Evolutionary conservation across 257 asterid genomes (phyloP).

Genomic region (Galeopsis tetrahit): DNA sequence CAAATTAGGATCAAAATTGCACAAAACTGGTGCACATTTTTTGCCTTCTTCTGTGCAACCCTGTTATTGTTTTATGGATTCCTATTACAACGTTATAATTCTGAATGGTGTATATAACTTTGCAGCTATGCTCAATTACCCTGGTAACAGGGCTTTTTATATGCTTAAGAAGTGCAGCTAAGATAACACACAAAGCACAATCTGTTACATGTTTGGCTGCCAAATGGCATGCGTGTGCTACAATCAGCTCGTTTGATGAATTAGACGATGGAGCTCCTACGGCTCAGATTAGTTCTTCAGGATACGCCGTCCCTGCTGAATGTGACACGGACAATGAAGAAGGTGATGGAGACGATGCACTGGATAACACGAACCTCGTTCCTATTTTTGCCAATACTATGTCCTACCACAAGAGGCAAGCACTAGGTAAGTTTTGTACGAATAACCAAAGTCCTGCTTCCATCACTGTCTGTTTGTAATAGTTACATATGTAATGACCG

Average conservation of each 20-base stretch:
- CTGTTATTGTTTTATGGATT: too few species aligned
- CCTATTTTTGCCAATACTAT: slow-evolving; percentile 56
- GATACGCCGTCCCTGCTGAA: slow-evolving; percentile 27
- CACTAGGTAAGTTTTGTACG: slow-evolving; percentile 57
- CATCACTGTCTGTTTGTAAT: too few species aligned
- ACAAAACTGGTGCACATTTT: too few species aligned
- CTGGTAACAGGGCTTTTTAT: slow-evolving; percentile 82
- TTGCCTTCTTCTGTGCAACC: too few species aligned
- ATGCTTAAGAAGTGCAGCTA: slow-evolving; percentile 90
- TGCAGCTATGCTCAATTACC: slow-evolving; percentile 84
- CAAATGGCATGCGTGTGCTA: slow-evolving; percentile 92
- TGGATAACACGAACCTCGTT: slow-evolving; percentile 70
- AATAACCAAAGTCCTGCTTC: too few species aligned
- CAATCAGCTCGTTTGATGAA: slow-evolving; percentile 63
- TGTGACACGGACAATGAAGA: slow-evolving; percentile 72
- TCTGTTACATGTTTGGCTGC: slow-evolving; percentile 79
- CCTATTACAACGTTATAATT: too few species aligned
- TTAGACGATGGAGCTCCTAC: slow-evolving; percentile 46
- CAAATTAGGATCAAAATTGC: too few species aligned
- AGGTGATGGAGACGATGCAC: slow-evolving; percentile 82
- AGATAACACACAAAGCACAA: slow-evolving; percentile 89
- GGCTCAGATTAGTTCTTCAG: slow-evolving; percentile 41
- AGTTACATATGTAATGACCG: background rate
- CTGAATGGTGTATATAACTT: background rate
- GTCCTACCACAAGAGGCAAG: slow-evolving; percentile 92